A percentile compares a stretch with the other conserved stretches of the same genome.
Evolutionary conservation across 2,329 filamentous ascomycete genomes (phyloP).

Genomic region (Fusarium buxicola): DNA sequence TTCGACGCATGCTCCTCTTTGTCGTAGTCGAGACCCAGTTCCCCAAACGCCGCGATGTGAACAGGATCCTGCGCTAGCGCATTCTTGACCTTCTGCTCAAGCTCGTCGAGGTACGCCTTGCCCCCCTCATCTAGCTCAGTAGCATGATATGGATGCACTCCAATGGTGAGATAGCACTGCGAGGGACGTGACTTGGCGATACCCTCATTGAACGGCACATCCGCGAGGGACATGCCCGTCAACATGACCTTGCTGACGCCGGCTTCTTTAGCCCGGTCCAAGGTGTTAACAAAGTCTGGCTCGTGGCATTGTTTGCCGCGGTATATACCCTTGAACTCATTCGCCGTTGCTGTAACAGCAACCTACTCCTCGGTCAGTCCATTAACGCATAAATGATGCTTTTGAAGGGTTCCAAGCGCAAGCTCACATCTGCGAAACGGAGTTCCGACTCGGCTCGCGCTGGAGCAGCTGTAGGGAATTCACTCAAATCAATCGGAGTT

Average conservation of each 20-base stretch:
- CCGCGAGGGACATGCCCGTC: constrained; percentile 53
- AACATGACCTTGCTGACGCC: constrained; percentile 57
- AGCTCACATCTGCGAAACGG: constrained; percentile 43
- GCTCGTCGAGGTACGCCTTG: constrained; percentile 36
- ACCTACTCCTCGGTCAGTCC: constrained; percentile 42
- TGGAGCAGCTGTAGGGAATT: constrained; percentile 40
- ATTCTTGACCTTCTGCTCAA: constrained; percentile 41
- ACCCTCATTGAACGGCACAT: constrained; percentile 45
- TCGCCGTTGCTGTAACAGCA: constrained; percentile 53
- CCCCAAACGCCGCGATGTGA: constrained; percentile 59
- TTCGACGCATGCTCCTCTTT: constrained; percentile 57
- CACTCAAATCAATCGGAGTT: constrained; percentile 36
- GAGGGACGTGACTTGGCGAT: constrained; percentile 46
- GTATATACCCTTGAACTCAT: constrained; percentile 63
- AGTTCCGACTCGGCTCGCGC: constrained; percentile 35
- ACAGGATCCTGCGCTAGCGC: constrained; percentile 41
- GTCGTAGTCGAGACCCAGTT: constrained; percentile 64
- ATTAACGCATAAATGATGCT: background rate
- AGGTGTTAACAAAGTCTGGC: constrained; percentile 56
- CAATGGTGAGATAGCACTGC: constrained; percentile 59
- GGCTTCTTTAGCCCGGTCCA: constrained; percentile 55
- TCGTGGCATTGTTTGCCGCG: constrained; percentile 61
- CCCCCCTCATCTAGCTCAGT: constrained; percentile 53
- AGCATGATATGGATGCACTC: constrained; percentile 64
- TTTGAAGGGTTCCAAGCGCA: fast-evolving